Conservation (phyloP, 805 yeast species). For the Zygotorulaspora sp. region DNA sequence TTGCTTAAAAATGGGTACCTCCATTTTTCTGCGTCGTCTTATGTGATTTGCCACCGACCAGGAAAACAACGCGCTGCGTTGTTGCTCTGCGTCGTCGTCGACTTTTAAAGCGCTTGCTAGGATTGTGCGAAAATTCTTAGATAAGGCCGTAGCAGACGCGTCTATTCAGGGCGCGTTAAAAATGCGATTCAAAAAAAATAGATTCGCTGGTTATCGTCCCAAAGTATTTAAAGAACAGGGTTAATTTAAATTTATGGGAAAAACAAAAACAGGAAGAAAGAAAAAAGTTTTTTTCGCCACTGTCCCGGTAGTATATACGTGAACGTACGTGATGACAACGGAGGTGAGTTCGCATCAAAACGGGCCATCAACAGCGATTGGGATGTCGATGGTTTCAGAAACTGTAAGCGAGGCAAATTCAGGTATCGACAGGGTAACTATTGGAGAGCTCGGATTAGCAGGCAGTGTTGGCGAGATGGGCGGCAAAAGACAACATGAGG, state of each 20-base stretch:
- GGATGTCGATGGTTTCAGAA: constrained; percentile 4
- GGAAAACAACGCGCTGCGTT: not conserved
- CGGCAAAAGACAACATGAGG: not conserved
- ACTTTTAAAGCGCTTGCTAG: not conserved
- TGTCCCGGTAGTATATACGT: not conserved
- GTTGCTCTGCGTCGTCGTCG: constrained; percentile 2
- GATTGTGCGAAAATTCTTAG: not conserved
- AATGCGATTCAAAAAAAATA: constrained; percentile 1
- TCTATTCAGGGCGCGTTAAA: constrained; percentile 1
- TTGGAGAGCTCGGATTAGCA: constrained; percentile 5
- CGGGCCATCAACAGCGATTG: constrained; percentile 9
- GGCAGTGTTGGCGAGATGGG: constrained; percentile 3
- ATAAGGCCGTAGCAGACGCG: not conserved
- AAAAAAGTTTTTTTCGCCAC: not conserved
- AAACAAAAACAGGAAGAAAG: constrained; percentile 2
- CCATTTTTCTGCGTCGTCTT: not conserved
- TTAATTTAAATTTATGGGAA: not conserved
- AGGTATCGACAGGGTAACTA: constrained; percentile 8
- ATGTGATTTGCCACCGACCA: constrained; percentile 3
- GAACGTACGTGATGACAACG: constrained; percentile 3
- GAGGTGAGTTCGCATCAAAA: constrained; percentile 4
- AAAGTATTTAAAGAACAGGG: constrained; percentile 3
- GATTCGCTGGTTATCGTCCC: constrained; percentile 3
- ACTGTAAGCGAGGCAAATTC: no score
- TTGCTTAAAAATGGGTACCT: no score